A percentile compares a stretch with the other conserved stretches of the same genome.
These are phyloP conservation scores for Fusarium gaditjirri DNA, from an alignment of 2,329 filamentous ascomycete genomes.

Conservation along the genomic window DNA sequence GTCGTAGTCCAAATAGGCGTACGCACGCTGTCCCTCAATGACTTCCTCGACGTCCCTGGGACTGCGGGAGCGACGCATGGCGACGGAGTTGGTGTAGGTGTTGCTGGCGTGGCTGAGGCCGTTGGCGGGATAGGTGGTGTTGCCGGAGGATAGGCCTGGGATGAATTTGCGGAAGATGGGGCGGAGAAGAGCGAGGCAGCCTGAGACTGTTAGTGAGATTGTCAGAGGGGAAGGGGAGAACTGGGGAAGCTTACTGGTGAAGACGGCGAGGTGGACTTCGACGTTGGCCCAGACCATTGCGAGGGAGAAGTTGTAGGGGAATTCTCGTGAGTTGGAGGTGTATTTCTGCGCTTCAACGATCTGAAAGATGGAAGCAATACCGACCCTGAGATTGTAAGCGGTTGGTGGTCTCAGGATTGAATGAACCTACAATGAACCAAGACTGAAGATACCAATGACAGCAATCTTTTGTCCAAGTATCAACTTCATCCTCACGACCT, in stretches of 20 bases:
- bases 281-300: conserved; percentile 34
- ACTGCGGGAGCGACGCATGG: neutral
- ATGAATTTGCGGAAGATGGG: conserved; percentile 35
- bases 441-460: conserved; percentile 23
- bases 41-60: conserved; percentile 6
- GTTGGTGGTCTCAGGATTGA: fast-evolving
- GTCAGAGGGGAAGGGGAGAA: fast-evolving
- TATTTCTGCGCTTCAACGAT: conserved; percentile 22
- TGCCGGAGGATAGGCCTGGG: conserved; percentile 17
- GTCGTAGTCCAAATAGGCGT: conserved; percentile 22
- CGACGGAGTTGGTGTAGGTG: conserved; percentile 4
- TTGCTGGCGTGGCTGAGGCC: conserved; percentile 20
- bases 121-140: conserved; percentile 22
- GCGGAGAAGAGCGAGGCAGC: conserved; percentile 27
- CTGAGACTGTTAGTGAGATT: neutral
- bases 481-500: conserved; percentile 23
- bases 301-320: conserved; percentile 26
- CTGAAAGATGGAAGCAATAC: conserved; percentile 29
- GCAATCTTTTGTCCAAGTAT: conserved; percentile 28
- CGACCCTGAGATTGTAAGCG: conserved; percentile 15
- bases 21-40: conserved; percentile 21
- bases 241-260: conserved; percentile 6
- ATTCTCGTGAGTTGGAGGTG: conserved; percentile 19
- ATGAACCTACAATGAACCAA: conserved; percentile 19
- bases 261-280: conserved; percentile 25